phyloP scores from a whole-genome alignment of 129 eudicot species.

The Centella asiatica region DNA sequence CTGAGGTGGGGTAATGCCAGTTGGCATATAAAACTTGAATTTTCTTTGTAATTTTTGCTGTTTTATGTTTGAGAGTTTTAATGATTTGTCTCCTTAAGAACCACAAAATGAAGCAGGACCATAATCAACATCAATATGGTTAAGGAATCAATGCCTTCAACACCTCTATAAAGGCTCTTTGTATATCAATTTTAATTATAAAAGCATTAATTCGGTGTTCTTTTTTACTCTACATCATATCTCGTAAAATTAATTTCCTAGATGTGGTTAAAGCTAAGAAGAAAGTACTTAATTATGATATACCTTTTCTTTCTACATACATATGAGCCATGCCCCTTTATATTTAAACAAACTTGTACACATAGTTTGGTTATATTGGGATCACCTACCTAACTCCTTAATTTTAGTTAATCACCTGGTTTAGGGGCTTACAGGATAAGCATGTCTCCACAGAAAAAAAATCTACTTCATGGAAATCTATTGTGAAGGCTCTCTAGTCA shows the following conservation, averaged over 20 bases:
- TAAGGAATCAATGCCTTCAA: constrained; percentile 13
- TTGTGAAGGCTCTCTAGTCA: not conserved
- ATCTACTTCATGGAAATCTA: constrained; percentile 1
- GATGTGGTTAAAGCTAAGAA: too few species aligned
- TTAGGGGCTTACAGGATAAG: constrained; percentile 2
- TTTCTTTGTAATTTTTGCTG: too few species aligned
- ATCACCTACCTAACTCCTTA: not conserved
- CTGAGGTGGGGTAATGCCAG: constrained; percentile 27
- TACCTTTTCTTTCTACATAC: not conserved
- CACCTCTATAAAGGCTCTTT: too few species aligned
- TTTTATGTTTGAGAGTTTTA: constrained; percentile 15
- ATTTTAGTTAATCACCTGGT: not conserved
- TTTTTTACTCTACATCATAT: not conserved
- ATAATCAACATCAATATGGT: constrained; percentile 7
- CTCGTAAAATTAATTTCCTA: too few species aligned
- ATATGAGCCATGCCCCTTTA: not conserved
- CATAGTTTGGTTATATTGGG: constrained; percentile 3
- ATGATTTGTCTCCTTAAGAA: constrained; percentile 26
- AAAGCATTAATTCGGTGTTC: not conserved
- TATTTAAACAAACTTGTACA: not conserved
- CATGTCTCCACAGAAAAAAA: not conserved
- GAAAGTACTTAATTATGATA: too few species aligned
- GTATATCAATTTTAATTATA: not conserved
- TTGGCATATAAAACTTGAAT: constrained; percentile 20
- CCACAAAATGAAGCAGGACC: constrained; percentile 24